Evolutionary conservation across 805 yeast species (phyloP).

Genomic region (Barnettozyma pratensis): DNA sequence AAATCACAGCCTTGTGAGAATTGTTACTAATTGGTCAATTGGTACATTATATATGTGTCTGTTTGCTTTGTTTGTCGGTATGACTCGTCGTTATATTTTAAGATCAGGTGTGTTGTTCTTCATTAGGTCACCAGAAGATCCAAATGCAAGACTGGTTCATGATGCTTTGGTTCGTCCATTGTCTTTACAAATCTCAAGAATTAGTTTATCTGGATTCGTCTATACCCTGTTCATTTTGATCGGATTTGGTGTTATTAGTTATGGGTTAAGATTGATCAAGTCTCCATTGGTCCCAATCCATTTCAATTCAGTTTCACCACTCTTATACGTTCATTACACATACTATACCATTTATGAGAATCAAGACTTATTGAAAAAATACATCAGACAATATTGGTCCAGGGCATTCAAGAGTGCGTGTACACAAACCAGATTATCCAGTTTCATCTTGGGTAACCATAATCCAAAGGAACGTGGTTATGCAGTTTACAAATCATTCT

Average conservation of each 20-base stretch:
- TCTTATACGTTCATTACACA: background rate
- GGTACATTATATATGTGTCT: conserved; percentile 87
- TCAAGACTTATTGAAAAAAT: conserved; percentile 22
- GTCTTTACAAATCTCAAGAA: conserved; percentile 63
- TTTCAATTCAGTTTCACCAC: background rate
- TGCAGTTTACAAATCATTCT: conserved; percentile 46
- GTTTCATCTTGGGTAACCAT: conserved; percentile 68
- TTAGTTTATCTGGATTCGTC: conserved; percentile 65
- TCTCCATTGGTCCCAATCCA: conserved; percentile 20
- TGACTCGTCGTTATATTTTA: conserved; percentile 66
- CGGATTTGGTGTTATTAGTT: conserved; percentile 56
- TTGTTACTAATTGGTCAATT: conserved; percentile 42
- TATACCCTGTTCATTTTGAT: conserved; percentile 67
- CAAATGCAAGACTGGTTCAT: conserved; percentile 77
- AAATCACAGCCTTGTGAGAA: background rate
- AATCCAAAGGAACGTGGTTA: conserved; percentile 67
- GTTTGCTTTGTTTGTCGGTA: conserved; percentile 81
- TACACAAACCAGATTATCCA: conserved; percentile 61
- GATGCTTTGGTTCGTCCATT: conserved; percentile 83
- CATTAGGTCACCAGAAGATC: conserved; percentile 92
- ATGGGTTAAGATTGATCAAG: conserved; percentile 13
- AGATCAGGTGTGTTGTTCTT: conserved; percentile 89
- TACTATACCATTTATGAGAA: conserved; percentile 1
- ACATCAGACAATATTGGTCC: conserved; percentile 55
- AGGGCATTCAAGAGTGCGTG: conserved; percentile 51